These are phyloP conservation scores for Backusella morwellensis DNA, from an alignment of 192 early-diverging fungal species.

Conservation along the genomic window DNA sequence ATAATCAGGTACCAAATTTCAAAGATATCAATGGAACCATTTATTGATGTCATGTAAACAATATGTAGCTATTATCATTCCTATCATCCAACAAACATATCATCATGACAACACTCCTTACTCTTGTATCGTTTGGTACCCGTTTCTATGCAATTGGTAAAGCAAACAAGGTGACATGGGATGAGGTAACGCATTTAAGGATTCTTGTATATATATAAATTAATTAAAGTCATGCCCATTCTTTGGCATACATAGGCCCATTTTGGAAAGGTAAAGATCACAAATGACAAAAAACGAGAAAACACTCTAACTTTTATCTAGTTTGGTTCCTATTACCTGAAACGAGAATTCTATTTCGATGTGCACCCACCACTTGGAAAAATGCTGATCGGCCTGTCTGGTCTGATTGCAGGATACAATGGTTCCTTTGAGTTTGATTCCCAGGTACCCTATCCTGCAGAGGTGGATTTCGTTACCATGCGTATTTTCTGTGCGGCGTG, in stretches of 20 bases:
- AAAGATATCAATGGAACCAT: too few relatives aligned
- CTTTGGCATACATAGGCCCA: conserved; percentile 37
- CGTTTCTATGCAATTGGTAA: conserved; percentile 61
- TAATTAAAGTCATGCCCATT: not conserved
- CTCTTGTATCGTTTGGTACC: conserved; percentile 61
- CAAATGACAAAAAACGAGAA: not conserved
- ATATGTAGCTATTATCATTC: not conserved
- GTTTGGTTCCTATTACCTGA: conserved; percentile 94
- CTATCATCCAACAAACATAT: conserved; percentile 38
- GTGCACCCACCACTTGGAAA: conserved; percentile 98
- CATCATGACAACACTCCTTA: conserved; percentile 50
- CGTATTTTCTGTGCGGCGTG: conserved; percentile 85
- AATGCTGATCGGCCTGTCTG: conserved; percentile 89
- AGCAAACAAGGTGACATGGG: conserved; percentile 67
- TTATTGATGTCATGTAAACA: not conserved
- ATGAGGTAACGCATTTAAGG: conserved; percentile 34
- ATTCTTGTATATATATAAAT: not conserved
- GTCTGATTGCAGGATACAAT: conserved; percentile 79
- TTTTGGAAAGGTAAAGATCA: conserved; percentile 50
- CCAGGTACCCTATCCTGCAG: conserved; percentile 68
- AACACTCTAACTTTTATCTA: conserved; percentile 29
- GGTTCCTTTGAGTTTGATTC: conserved; percentile 86
- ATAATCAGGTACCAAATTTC: not conserved
- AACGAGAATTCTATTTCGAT: conserved; percentile 94
- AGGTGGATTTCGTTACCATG: conserved; percentile 87